Evolutionary conservation across 2,329 filamentous ascomycete species (phyloP).

Genomic region (Pezicula neosporulosa): DNA sequence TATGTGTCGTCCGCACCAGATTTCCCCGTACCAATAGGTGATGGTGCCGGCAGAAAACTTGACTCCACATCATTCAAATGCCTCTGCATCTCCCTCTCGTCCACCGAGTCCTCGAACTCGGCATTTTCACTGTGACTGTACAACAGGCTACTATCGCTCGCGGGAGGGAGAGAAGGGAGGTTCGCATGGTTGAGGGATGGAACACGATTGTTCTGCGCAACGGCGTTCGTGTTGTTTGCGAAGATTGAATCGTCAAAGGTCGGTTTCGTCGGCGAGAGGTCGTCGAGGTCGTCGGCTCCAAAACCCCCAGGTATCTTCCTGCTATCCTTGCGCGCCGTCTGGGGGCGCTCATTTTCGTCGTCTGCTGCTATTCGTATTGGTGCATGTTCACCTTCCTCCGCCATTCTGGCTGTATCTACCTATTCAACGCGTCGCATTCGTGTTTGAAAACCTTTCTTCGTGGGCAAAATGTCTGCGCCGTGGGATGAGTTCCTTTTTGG

Average conservation of each 20-base stretch:
- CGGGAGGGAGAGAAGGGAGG: conserved; percentile 21
- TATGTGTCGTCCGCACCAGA: conserved; percentile 55
- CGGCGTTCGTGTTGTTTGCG: conserved; percentile 9
- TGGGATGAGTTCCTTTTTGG: conserved; percentile 1
- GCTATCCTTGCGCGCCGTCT: conserved; percentile 22
- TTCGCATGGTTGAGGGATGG: conserved; percentile 19
- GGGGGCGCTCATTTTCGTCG: conserved; percentile 19
- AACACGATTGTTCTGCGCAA: conserved; percentile 14
- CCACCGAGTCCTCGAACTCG: conserved; percentile 19
- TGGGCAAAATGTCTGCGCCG: background rate
- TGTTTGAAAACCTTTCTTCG: background rate
- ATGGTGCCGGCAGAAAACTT: conserved; percentile 57
- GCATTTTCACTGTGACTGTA: conserved; percentile 22
- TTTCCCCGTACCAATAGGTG: conserved; percentile 46
- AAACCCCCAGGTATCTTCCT: conserved; percentile 23
- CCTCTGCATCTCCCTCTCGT: conserved; percentile 28
- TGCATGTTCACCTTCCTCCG: conserved; percentile 22
- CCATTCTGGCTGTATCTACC: conserved; percentile 17
- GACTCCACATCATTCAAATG: conserved; percentile 64
- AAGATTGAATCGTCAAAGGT: conserved; percentile 22
- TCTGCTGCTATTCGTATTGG: conserved; percentile 8
- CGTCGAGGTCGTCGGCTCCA: conserved; percentile 22
- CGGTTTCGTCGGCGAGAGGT: conserved; percentile 21
- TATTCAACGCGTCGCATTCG: conserved; percentile 23
- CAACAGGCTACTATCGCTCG: conserved; percentile 23